Percentiles rank a stretch among this genome's conserved stretches.
Evolutionary conservation across 768 basidiomycete genomes (phyloP).

Genomic region (Gymnopilus dilepis): DNA sequence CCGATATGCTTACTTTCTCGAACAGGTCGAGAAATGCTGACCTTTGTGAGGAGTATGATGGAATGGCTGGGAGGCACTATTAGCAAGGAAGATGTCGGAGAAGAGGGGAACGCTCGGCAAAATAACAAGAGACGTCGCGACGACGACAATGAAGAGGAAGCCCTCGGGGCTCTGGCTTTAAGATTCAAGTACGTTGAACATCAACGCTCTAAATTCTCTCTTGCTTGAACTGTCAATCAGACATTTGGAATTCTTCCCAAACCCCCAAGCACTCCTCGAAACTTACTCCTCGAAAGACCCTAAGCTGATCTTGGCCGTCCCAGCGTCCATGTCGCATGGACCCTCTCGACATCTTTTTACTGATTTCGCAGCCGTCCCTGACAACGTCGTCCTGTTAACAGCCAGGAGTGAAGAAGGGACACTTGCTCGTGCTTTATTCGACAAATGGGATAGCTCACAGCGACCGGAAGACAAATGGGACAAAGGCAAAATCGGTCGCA

Average conservation of each 20-base stretch:
- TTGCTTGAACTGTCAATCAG: slow-evolving; percentile 44
- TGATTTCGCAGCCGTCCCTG: slow-evolving; percentile 81
- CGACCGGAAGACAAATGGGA: slow-evolving; percentile 86
- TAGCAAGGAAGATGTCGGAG: slow-evolving; percentile 89
- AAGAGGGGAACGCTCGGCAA: slow-evolving; percentile 64
- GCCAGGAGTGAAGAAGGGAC: slow-evolving; percentile 80
- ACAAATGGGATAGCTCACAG: slow-evolving; percentile 87
- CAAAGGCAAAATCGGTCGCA: slow-evolving; percentile 85
- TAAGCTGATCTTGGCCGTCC: slow-evolving; percentile 93
- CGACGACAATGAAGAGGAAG: slow-evolving; percentile 81
- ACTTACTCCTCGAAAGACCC: slow-evolving; percentile 87
- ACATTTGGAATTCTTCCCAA: slow-evolving; percentile 90
- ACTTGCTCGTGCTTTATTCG: slow-evolving; percentile 77
- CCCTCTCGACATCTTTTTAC: slow-evolving; percentile 86
- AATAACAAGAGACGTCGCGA: slow-evolving; percentile 62
- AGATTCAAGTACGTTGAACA: slow-evolving; percentile 86
- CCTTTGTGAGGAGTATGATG: slow-evolving; percentile 95
- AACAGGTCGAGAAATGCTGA: slow-evolving; percentile 91
- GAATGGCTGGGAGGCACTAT: slow-evolving; percentile 98
- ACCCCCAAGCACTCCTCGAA: slow-evolving; percentile 78
- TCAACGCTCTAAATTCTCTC: neutral
- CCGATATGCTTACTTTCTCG: slow-evolving; percentile 94
- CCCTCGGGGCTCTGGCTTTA: slow-evolving; percentile 82
- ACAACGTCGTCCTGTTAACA: slow-evolving; percentile 90
- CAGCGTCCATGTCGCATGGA: slow-evolving; percentile 91